These are phyloP conservation scores for Aureobasidium sp. DNA, from an alignment of 2,329 filamentous ascomycete species.

Conservation along the genomic window DNA sequence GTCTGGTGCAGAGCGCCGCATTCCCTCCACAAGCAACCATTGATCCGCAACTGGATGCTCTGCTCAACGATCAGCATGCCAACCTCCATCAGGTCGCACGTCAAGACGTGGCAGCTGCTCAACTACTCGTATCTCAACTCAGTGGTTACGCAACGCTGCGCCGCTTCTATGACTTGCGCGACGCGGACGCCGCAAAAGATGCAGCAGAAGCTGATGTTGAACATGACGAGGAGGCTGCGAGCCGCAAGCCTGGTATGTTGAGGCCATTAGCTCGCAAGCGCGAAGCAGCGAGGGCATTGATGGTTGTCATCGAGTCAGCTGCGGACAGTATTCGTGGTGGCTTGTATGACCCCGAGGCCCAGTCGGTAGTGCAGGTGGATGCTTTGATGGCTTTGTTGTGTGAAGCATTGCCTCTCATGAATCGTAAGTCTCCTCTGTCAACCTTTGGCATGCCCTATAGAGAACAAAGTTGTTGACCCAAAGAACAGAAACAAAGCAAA, in stretches of 20 bases:
- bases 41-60: conserved; percentile 59
- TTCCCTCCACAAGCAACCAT: conserved; percentile 65
- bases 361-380: conserved; percentile 80
- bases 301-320: conserved; percentile 77
- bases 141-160: conserved; percentile 89
- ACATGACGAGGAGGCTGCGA: conserved; percentile 18
- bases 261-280: conserved; percentile 53
- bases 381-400: conserved; percentile 75
- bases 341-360: conserved; percentile 69
- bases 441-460: conserved; percentile 1
- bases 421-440: conserved; percentile 34
- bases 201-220: conserved; percentile 2
- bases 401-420: conserved; percentile 70
- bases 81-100: conserved; percentile 64
- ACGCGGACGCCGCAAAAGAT: conserved; percentile 43
- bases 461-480: conserved; percentile 4
- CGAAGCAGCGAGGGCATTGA: conserved; percentile 62
- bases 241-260: conserved; percentile 22
- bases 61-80: conserved; percentile 63
- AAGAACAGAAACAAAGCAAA: conserved; percentile 29
- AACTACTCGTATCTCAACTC: conserved; percentile 73
- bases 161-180: conserved; percentile 82
- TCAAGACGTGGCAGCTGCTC: conserved; percentile 70
- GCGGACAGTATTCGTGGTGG: conserved; percentile 88
- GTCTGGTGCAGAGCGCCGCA: conserved; percentile 71